Evolutionary conservation across 2,329 filamentous ascomycete genomes (phyloP), one percentile per base, ranked within the genome.

Genomic region (Diaporthe citriasiana): DNA sequence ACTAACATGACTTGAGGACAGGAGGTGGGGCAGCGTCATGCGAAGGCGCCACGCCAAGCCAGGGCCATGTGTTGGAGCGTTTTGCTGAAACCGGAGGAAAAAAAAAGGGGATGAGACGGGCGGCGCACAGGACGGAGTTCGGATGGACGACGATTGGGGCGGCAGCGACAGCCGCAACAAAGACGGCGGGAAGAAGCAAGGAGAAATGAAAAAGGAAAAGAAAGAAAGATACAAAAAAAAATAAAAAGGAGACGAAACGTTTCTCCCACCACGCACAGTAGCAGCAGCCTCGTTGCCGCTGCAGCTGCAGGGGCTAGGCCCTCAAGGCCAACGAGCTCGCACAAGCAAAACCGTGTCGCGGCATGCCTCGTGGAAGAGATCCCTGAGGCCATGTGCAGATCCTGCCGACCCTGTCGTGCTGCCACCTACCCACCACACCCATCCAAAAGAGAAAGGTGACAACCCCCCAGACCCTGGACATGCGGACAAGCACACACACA

Each of bases 371-470:
- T 73, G 71, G 71, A 70, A 42, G 47, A 73, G 76, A 83, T 83
- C 81, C 82, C 80, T 83, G 81, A 79, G 80, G 82, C 81, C 82
- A 83, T 82, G 82, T 82, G 82, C 81, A 80, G 81, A 83, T 83
- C 82, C 79, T 76, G 79, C 77, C 77, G 78, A 77, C 78, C 79
- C 78, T 76, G 78, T 75, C 77, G 74, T 76, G 76, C 77, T 77
- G 76, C 78, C 78, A 77, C 76, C 75, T 76, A 75, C 76, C 73
- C 72, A 47, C 71, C 63, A 51, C 65, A 50, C 73, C 65, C 57
- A 70, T 66, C 63, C 63, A 25, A 35, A 25, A 27, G 22, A 40
- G 45, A 38, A 66, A 22, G 27, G 63, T 47, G 30, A 51, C 63
- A n/a, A 19, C 35, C 68, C 40, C 69, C 55, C 40, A 12, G 19